Base-by-base conservation (phyloP, 2,329 filamentous ascomycete species). In the Neophaeococcomyces mojaviensis region DNA sequence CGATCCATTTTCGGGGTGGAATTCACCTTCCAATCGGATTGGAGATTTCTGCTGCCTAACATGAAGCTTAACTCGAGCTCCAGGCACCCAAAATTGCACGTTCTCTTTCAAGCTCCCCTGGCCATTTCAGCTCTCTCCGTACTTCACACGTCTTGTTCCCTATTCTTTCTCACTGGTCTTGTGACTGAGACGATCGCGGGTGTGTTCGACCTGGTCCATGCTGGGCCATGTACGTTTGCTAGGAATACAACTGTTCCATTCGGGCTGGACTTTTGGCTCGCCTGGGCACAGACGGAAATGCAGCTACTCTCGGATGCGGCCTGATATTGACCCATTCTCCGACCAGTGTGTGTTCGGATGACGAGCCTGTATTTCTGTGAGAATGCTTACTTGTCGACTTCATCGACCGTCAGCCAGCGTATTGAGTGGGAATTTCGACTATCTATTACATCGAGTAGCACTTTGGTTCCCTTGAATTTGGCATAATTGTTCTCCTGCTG, bases 21-120 rank as follows among this genome's bases (percentile, higher is more conserved):
- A 6, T 35, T 5, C 6, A 6, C 13, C n/a, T 15, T 15, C 26
- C 39, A 32, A 31, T 32, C 24, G 39, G 39, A 32, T 15, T 24
- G 3, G 18, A 6, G 19, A 12, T 26, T 24, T 39, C 37, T 30
- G 28, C 12, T 18, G 31, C 7, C 28, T 43, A 34, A 35, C 8
- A 31, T 16, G 39, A 32, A 41, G 39, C 39, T 43, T 24, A 34
- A 22, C 16, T 13, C 15, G 20, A 34, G 39, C 39, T 34, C 39
- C 39, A 39, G 37, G 37, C 37, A 39, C 13, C 37, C 19, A 39
- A n/a, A 28, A 28, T 39, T 28, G 6, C 20, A 28, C 24, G 24
- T 28, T 28, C 24, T n/a, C 24, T 6, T 10, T 28, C 24, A 28
- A 28, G 24, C 24, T 28, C 24, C 24, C 24, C 24, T 28, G 24